Evolutionary conservation across 176 grass and related monocot genomes (phyloP), one percentile per base, ranked within the genome.

Genomic region (Themeda triandra): DNA sequence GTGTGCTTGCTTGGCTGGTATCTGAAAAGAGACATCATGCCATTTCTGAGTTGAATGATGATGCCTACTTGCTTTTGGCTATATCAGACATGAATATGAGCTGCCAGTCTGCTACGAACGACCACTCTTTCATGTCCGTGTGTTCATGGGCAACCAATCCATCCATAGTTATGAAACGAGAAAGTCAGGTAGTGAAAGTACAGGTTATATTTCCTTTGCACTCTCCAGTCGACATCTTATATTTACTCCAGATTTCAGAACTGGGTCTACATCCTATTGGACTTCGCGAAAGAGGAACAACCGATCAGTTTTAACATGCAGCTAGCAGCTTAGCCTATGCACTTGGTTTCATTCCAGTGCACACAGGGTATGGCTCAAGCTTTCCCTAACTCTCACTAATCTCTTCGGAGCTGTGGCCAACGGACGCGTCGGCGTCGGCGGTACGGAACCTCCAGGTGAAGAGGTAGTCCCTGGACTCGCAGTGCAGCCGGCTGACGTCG

Each of bases 381-480:
- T n/a, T 40, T 10, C 29, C 65, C 63, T 68, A 71, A 30, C 69
- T 83, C 18, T 73, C 84, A 46, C 69, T 85, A 46, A 10, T 46
- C 83, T 72, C 84, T 45, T 59, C 54, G 66, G 78, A 44, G 84
- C 86, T 76, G 77, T 53, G 82, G 79, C 33, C 69, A 45, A 45
- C 82, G 58, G 68, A 78, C 17, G 71, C 44, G 5, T 77, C 64
- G 23, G 64, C 89, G 51, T 92, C 84, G 15, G 58, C 60, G 21
- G 86, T 89, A 85, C 80, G 88, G 45, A 99, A 89, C 81, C 90
- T 99, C 97, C 93, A 99, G 25, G 82, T 44, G 66, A 91, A 96
- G 37, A 86, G 66, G 83, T 99, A 96, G 69, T 96, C 93, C 37
- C 87, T 94, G 63, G 86, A 86, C 36, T 94, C 88, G 71, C 97